Evolutionary conservation across 257 asterid species (phyloP).

Genomic region (Scutellaria minor): DNA sequence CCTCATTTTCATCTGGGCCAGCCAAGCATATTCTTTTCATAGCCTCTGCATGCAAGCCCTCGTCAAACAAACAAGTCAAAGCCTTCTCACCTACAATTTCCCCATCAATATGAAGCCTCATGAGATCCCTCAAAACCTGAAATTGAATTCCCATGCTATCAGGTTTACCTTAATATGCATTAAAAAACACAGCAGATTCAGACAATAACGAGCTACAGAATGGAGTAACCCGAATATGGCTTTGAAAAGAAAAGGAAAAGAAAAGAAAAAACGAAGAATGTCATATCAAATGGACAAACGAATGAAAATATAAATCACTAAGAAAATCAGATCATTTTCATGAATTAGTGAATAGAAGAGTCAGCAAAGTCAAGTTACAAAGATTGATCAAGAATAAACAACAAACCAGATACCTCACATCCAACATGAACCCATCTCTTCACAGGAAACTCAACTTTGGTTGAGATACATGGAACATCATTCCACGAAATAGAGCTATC

Average conservation of each 20-base stretch:
- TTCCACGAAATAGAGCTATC: constrained; percentile 41
- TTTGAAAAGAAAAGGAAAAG: too few species aligned
- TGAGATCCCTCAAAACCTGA: constrained; percentile 58
- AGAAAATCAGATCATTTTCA: neutral
- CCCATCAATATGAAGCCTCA: constrained; percentile 72
- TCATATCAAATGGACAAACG: too few species aligned
- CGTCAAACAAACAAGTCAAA: constrained; percentile 46
- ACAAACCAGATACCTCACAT: constrained; percentile 68
- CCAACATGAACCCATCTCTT: constrained; percentile 91
- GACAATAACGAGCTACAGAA: neutral
- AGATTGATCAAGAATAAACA: constrained; percentile 1
- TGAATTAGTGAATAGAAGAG: constrained; percentile 13
- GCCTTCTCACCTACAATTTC: constrained; percentile 65
- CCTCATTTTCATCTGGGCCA: constrained; percentile 53
- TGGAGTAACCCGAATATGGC: neutral
- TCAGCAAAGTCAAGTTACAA: neutral
- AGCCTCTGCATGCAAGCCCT: constrained; percentile 46
- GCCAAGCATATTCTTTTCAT: constrained; percentile 44
- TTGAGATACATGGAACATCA: constrained; percentile 47
- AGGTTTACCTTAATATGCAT: constrained; percentile 33
- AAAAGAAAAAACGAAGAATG: too few species aligned
- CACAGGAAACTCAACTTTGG: constrained; percentile 57
- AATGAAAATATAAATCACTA: neutral
- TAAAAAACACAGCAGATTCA: constrained; percentile 1
- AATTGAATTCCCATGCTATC: constrained; percentile 28